Evolutionary conservation across 768 basidiomycete species (phyloP).

Genomic region (Lactarius sp.): DNA sequence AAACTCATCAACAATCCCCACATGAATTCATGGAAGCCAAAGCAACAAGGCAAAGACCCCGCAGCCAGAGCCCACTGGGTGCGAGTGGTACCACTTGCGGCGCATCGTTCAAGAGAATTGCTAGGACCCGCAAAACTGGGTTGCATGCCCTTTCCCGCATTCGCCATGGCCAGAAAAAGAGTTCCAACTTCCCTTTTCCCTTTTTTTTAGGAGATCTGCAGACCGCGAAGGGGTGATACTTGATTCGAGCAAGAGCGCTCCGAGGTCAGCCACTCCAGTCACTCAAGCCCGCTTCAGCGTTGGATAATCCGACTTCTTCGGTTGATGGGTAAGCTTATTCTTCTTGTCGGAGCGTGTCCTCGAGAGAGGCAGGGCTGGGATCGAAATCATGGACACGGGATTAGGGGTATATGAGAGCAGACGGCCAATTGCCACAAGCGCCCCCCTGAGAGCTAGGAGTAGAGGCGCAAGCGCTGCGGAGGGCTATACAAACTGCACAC

Average conservation of each 20-base stretch:
- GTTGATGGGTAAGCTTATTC: conserved; percentile 9
- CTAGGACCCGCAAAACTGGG: neutral
- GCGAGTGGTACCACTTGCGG: neutral
- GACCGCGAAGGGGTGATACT: neutral
- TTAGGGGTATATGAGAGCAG: conserved; percentile 2
- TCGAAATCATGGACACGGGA: neutral
- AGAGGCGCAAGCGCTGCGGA: neutral
- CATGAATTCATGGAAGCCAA: neutral
- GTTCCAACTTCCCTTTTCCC: neutral
- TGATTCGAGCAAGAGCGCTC: neutral
- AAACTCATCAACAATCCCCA: neutral
- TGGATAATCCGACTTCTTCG: conserved; percentile 13
- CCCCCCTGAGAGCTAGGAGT: neutral
- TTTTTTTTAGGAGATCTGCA: neutral
- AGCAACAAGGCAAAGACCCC: neutral
- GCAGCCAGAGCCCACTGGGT: neutral
- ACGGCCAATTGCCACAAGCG: neutral
- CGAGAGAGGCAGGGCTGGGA: neutral
- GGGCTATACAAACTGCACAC: neutral
- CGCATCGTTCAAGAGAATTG: neutral
- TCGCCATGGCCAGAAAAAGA: neutral
- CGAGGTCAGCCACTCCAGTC: neutral
- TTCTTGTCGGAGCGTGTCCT: neutral
- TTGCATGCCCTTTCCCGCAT: neutral
- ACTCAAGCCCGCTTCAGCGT: neutral